Conservation (phyloP, 345 rosid species). For the Dipteronia sinensis region DNA sequence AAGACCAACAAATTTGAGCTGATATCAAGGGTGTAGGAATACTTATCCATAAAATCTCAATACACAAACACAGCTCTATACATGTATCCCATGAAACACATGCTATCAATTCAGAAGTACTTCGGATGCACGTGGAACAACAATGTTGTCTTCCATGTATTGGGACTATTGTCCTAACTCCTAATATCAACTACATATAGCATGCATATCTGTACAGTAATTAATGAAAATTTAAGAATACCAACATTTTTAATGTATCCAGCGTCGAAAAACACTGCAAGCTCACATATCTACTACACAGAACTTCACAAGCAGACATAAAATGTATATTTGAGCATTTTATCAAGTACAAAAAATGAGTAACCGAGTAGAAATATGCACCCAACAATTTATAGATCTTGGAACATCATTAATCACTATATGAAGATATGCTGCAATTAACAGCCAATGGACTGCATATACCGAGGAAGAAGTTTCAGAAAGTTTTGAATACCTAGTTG, state of each 20-base stretch:
- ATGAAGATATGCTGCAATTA: background rate
- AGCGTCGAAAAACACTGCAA: background rate
- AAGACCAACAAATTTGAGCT: background rate
- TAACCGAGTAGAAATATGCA: background rate
- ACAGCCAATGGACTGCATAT: background rate
- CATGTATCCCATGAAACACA: background rate
- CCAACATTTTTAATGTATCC: background rate
- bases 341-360: background rate
- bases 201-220: background rate
- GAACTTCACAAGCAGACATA: background rate
- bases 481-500: background rate
- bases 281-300: background rate
- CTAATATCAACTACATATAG: background rate
- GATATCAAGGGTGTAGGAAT: background rate
- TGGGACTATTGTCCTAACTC: background rate
- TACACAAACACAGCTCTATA: background rate
- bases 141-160: conserved; percentile 1
- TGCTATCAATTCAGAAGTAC: conserved; percentile 9
- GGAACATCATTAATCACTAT: background rate
- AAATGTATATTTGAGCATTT: background rate
- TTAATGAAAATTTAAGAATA: background rate
- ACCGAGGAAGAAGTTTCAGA: background rate
- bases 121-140: background rate
- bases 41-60: background rate
- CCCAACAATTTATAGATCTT: background rate